Evolutionary conservation across 176 grass and related monocot species (phyloP), one percentile per base, ranked within the genome.

Genomic region (Lolium multiflorum): DNA sequence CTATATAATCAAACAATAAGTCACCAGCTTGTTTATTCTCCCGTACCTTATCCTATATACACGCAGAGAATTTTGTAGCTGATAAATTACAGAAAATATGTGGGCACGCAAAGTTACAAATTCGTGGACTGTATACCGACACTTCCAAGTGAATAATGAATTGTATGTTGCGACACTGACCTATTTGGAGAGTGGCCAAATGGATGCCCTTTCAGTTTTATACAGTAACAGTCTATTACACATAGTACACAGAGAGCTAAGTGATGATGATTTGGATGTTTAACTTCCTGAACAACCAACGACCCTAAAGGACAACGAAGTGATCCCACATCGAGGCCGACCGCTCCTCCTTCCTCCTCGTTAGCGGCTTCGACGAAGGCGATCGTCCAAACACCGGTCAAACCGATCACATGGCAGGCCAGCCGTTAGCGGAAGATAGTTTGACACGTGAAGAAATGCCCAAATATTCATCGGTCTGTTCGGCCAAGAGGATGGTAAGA

Each of bases 1-100:
- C 72, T 13, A 35, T 51, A 16, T 35, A 56, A 64, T 13, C 26
- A 64, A 59, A 72, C 28, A 84, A 78, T 38, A 77, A 0, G 28
- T 61, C 38, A 7, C 4, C 16, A 5, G 1, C 41, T 71, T 64
- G 21, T 87, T 90, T 82, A 82, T 64, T 54, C n/a, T 15, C 7
- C 24, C 52, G 54, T 48, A 7, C 54, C 8, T 37, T 78, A 78
- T 82, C 61, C 21, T 46, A 24, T 48, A 58, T 9, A 14, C 66
- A 39, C 16, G 11, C 51, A 82, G 18, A 15, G 15, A 55, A 0
- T 47, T 46, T 77, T 55, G 52, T 54, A 54, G 51, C 14, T 54
- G 51, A 13, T 17, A 54, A 17, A 54, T 54, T 17, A 54, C 51
- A 16, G 51, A 13, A 54, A 54, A 54, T 4, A 17, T 17, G 44